Conservation (phyloP, 164 flowering plant genomes). For the Macadamia integrifolia region DNA sequence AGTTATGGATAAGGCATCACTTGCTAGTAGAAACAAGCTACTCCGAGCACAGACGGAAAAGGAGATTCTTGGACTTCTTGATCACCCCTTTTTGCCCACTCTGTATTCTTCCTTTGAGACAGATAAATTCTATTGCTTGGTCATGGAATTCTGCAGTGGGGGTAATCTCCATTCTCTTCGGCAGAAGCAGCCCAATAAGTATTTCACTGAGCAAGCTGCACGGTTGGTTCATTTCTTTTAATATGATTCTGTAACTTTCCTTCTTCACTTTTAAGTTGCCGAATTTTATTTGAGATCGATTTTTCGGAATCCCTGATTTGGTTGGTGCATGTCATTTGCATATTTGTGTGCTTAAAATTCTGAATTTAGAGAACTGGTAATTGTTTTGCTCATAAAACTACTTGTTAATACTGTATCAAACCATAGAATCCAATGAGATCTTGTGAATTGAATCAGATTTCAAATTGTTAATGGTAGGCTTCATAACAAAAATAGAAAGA, state of each 20-base stretch:
- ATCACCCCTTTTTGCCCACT: constrained; percentile 81
- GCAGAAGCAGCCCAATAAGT: constrained; percentile 69
- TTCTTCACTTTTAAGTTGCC: background rate
- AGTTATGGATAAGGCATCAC: constrained; percentile 75
- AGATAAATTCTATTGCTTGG: constrained; percentile 70
- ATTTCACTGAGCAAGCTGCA: constrained; percentile 70
- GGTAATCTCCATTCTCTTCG: constrained; percentile 79
- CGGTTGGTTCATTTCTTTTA: constrained; percentile 27
- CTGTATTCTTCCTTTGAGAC: constrained; percentile 68
- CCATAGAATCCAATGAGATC: no score
- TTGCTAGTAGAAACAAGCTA: constrained; percentile 65
- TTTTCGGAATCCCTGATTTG: no score
- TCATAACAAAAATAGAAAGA: no score
- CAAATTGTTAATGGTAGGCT: no score
- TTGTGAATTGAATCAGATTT: no score
- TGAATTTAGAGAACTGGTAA: no score
- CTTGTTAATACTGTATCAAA: no score
- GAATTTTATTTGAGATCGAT: background rate
- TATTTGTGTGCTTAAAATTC: no score
- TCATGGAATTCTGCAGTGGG: constrained; percentile 86
- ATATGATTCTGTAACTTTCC: background rate
- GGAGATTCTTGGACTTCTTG: constrained; percentile 71
- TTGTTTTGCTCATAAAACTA: no score
- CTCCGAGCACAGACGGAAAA: constrained; percentile 67
- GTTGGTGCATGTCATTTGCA: no score